These are phyloP conservation scores for Nakaseomyces kungkrabaensis DNA, from an alignment of 1,139 yeast genomes.

Conservation along the genomic window DNA sequence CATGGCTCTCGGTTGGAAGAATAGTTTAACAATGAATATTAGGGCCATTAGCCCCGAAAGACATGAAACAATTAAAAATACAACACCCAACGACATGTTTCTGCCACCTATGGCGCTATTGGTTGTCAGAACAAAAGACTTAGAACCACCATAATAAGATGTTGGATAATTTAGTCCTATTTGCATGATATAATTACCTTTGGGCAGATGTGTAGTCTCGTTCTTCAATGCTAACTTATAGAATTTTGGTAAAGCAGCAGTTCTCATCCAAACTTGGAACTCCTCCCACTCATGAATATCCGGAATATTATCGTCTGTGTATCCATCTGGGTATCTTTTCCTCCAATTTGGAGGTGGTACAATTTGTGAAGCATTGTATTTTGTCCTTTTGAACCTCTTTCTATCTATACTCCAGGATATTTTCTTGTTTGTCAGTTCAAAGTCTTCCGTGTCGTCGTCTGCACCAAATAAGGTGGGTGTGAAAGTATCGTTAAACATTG, in stretches of 20 bases:
- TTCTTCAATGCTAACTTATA: constrained; percentile 75
- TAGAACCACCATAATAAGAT: constrained; percentile 68
- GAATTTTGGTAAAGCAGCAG: constrained; percentile 82
- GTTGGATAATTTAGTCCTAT: constrained; percentile 89
- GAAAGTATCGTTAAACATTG: constrained; percentile 81
- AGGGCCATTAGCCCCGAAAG: constrained; percentile 43
- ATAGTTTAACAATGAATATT: constrained; percentile 37
- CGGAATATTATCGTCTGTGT: constrained; percentile 75
- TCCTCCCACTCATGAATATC: constrained; percentile 69
- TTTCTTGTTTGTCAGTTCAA: constrained; percentile 53
- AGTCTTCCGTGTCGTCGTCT: constrained; percentile 42
- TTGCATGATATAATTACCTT: constrained; percentile 63
- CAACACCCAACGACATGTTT: constrained; percentile 75
- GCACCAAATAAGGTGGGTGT: constrained; percentile 26
- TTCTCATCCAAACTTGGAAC: constrained; percentile 96
- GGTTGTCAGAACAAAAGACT: constrained; percentile 70
- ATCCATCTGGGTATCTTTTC: constrained; percentile 77
- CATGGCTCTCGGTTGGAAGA: constrained; percentile 37
- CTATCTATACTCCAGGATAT: constrained; percentile 85
- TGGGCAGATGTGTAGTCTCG: constrained; percentile 48
- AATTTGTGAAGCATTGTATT: constrained; percentile 58
- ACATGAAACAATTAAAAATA: constrained; percentile 91
- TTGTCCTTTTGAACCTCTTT: constrained; percentile 69
- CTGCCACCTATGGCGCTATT: constrained; percentile 87
- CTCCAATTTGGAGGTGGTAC: constrained; percentile 97